These are phyloP conservation scores for Xerocomus minutiporus DNA, from an alignment of 1,284 basidiomycete species.

Conservation along the genomic window DNA sequence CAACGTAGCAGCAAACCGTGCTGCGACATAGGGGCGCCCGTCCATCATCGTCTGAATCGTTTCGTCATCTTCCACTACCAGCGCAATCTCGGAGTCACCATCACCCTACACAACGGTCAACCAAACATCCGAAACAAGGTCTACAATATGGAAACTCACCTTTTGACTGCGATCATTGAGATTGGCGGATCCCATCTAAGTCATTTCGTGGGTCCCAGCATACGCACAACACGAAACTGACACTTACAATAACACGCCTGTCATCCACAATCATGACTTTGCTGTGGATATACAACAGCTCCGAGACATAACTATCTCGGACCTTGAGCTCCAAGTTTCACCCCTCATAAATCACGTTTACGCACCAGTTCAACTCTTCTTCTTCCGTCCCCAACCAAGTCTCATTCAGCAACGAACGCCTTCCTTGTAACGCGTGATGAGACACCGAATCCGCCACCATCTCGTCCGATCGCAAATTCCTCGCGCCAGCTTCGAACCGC, in stretches of 20 bases:
- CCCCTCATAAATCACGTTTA: conserved; percentile 18
- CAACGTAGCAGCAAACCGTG: conserved; percentile 73
- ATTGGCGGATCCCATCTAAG: conserved; percentile 83
- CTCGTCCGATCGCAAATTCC: conserved; percentile 49
- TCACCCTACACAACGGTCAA: conserved; percentile 54
- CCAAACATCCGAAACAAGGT: background rate
- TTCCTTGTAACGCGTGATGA: conserved; percentile 71
- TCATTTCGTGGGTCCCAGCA: background rate
- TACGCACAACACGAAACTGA: background rate
- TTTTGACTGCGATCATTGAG: conserved; percentile 83
- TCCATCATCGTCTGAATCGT: conserved; percentile 76
- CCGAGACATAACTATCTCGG: conserved; percentile 64
- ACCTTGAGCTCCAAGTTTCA: conserved; percentile 1
- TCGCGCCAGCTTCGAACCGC: conserved; percentile 64
- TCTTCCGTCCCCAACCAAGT: conserved; percentile 77
- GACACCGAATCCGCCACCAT: conserved; percentile 69
- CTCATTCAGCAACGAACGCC: conserved; percentile 61
- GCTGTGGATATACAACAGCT: conserved; percentile 76
- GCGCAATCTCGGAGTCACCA: conserved; percentile 89
- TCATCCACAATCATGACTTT: conserved; percentile 95
- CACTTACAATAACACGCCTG: conserved; percentile 72
- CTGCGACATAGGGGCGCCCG: conserved; percentile 63
- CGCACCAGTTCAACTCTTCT: conserved; percentile 76
- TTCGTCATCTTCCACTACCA: conserved; percentile 86
- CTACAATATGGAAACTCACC: conserved; percentile 31